Percentiles rank a stretch among this genome's conserved stretches.
These are phyloP conservation scores for Zelopaecilomyces penicillatus DNA, from an alignment of 2,329 filamentous ascomycete species.

Conservation along the genomic window DNA sequence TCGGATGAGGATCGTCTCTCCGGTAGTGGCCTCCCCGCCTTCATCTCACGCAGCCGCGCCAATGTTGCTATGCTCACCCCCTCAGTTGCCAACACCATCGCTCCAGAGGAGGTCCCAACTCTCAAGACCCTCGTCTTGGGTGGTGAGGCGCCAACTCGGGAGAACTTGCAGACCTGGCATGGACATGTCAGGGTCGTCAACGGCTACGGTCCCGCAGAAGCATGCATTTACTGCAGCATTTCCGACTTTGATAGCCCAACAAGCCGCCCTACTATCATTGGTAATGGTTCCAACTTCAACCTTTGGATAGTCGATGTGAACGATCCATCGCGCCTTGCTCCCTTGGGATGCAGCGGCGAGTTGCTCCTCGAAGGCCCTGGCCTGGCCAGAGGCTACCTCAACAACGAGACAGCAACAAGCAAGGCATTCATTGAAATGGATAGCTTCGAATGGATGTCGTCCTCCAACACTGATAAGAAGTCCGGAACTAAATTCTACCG, in stretches of 20 bases:
- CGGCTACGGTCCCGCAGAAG: constrained; percentile 10
- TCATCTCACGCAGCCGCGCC: constrained; percentile 1
- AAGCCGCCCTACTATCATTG: neutral
- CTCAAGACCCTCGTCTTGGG: constrained; percentile 8
- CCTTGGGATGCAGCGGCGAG: constrained; percentile 16
- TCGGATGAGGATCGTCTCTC: constrained; percentile 9
- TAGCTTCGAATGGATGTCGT: constrained; percentile 29
- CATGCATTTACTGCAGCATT: neutral
- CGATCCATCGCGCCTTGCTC: constrained; percentile 10
- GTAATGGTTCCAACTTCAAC: neutral
- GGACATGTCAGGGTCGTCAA: constrained; percentile 7
- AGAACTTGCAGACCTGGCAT: constrained; percentile 7
- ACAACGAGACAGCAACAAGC: constrained; percentile 12
- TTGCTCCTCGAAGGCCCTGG: constrained; percentile 17
- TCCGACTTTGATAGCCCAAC: neutral
- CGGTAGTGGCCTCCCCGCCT: constrained; percentile 4
- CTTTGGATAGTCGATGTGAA: constrained; percentile 15
- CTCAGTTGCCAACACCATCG: constrained; percentile 8
- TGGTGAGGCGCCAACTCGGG: constrained; percentile 10
- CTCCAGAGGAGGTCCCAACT: constrained; percentile 6
- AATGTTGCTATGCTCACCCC: constrained; percentile 9
- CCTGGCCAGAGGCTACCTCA: constrained; percentile 16
- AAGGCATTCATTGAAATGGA: constrained; percentile 25
- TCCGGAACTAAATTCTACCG: constrained; percentile 25
- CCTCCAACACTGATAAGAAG: neutral